Percentiles rank a stretch among this genome's conserved stretches.
Conservation (phyloP, 495 filamentous ascomycete species). For the Hypoxylon cercidicola region DNA sequence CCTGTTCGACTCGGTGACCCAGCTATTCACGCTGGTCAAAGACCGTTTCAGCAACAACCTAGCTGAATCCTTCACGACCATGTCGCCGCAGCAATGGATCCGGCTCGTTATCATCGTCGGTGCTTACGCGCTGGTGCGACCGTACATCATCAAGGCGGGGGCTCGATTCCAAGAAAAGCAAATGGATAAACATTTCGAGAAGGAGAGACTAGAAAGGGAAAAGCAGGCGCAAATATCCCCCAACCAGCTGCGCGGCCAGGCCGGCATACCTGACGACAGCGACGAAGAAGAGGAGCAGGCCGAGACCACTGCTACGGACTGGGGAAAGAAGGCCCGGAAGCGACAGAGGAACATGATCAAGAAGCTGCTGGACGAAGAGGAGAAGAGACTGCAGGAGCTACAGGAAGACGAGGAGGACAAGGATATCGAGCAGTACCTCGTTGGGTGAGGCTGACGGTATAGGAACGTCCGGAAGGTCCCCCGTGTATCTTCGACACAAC, state of each 20-base stretch:
- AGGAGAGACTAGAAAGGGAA: slow-evolving; percentile 45
- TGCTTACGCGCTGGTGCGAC: slow-evolving; percentile 72
- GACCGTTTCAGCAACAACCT: slow-evolving; percentile 66
- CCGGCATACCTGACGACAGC: slow-evolving; percentile 65
- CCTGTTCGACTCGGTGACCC: slow-evolving; percentile 36
- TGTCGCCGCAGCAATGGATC: slow-evolving; percentile 67
- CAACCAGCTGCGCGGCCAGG: slow-evolving; percentile 62
- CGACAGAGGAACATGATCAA: slow-evolving; percentile 70
- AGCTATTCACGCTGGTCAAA: slow-evolving; percentile 43
- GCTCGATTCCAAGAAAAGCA: slow-evolving; percentile 55
- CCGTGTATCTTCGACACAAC: not conserved
- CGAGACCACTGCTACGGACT: slow-evolving; percentile 53
- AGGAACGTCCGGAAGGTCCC: too few relatives aligned
- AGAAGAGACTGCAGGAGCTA: slow-evolving; percentile 54
- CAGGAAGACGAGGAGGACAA: slow-evolving; percentile 70
- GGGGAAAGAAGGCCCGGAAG: slow-evolving; percentile 69
- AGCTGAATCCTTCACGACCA: slow-evolving; percentile 61
- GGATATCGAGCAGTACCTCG: slow-evolving; percentile 76
- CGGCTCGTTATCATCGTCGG: slow-evolving; percentile 69
- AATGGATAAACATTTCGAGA: slow-evolving; percentile 53
- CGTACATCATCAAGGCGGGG: slow-evolving; percentile 67
- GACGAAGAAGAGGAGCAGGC: slow-evolving; percentile 57
- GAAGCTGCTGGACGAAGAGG: slow-evolving; percentile 64
- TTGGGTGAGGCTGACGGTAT: slow-evolving; percentile 35
- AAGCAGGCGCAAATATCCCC: slow-evolving; percentile 54